A percentile compares a stretch with the other conserved stretches of the same genome.
phyloP scores from a whole-genome alignment of 2,329 filamentous ascomycete species.

The Shiraia sp. region DNA sequence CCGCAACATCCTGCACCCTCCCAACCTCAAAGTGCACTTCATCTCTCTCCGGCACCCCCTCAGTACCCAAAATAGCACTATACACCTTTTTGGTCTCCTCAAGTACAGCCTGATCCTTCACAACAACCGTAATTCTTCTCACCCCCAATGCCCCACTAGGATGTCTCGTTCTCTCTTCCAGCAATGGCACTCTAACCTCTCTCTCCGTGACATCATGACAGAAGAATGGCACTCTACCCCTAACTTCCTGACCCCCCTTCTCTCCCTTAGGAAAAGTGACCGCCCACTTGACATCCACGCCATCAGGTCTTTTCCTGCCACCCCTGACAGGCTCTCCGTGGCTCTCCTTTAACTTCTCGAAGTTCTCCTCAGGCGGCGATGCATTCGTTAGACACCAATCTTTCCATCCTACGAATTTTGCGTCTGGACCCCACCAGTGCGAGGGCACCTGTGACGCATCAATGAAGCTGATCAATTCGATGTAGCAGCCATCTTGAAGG shows the following conservation, averaged over 20 bases:
- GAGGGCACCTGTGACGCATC: constrained; percentile 49
- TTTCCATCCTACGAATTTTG: constrained; percentile 61
- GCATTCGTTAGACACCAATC: constrained; percentile 55
- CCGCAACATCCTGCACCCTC: constrained; percentile 19
- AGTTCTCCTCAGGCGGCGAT: constrained; percentile 14
- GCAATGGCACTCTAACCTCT: constrained; percentile 58
- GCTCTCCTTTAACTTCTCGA: constrained; percentile 26
- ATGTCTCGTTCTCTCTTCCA: constrained; percentile 50
- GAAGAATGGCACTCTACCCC: constrained; percentile 64
- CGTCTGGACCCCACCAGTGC: constrained; percentile 64
- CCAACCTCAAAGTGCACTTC: constrained; percentile 15
- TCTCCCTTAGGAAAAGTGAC: constrained; percentile 56
- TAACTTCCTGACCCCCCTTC: constrained; percentile 33
- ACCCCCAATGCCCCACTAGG: constrained; percentile 56
- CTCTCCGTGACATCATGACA: constrained; percentile 63
- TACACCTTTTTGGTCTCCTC: constrained; percentile 18
- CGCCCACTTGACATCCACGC: constrained; percentile 62
- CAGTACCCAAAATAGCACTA: constrained; percentile 16
- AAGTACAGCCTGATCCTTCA: constrained; percentile 18
- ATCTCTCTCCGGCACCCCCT: constrained; percentile 3
- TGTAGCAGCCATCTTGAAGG: constrained; percentile 66
- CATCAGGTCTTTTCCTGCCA: constrained; percentile 60
- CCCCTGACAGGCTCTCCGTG: constrained; percentile 58
- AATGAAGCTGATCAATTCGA: constrained; percentile 69
- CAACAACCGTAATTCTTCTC: constrained; percentile 29